These are phyloP conservation scores for Fusarium sp. DNA, from an alignment of 2,329 filamentous ascomycete genomes.

Conservation along the genomic window DNA sequence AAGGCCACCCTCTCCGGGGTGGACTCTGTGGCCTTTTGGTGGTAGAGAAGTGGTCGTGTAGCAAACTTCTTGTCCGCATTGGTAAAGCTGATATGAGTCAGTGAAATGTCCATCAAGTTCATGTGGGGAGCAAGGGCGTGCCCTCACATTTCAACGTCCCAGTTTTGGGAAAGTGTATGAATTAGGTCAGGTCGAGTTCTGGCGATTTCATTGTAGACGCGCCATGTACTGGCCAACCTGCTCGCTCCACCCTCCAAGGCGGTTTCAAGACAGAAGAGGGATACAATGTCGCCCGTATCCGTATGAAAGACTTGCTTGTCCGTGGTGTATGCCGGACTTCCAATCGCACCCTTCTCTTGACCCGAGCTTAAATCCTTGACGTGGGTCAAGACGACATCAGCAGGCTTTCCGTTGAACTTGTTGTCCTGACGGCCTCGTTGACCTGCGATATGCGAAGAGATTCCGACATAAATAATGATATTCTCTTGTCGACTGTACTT, in stretches of 20 bases:
- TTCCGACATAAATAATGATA: slow-evolving; percentile 67
- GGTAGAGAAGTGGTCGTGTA: slow-evolving; percentile 13
- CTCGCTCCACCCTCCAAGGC: slow-evolving; percentile 64
- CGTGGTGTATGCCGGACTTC: slow-evolving; percentile 65
- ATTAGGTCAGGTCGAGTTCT: slow-evolving; percentile 67
- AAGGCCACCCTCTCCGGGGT: slow-evolving; percentile 6
- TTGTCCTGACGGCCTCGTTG: slow-evolving; percentile 64
- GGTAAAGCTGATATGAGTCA: not conserved
- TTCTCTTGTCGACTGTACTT: slow-evolving; percentile 66
- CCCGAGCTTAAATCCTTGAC: slow-evolving; percentile 69
- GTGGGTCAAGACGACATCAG: slow-evolving; percentile 57
- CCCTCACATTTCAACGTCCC: slow-evolving; percentile 55
- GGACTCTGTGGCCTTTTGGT: slow-evolving; percentile 1
- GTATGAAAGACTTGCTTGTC: slow-evolving; percentile 73
- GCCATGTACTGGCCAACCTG: slow-evolving; percentile 65
- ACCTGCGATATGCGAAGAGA: slow-evolving; percentile 67
- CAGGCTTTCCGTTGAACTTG: slow-evolving; percentile 54
- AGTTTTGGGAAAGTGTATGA: slow-evolving; percentile 61
- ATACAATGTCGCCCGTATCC: slow-evolving; percentile 67
- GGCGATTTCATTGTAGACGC: slow-evolving; percentile 71
- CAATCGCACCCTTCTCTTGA: slow-evolving; percentile 54
- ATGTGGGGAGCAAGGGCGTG: no score
- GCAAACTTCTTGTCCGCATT: slow-evolving; percentile 15
- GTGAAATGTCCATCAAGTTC: rapidly evolving
- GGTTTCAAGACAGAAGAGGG: slow-evolving; percentile 65